Percentiles rank a stretch among this genome's conserved stretches.
phyloP scores from a whole-genome alignment of 2,329 filamentous ascomycete species.

The Neofusicoccum laricinum region DNA sequence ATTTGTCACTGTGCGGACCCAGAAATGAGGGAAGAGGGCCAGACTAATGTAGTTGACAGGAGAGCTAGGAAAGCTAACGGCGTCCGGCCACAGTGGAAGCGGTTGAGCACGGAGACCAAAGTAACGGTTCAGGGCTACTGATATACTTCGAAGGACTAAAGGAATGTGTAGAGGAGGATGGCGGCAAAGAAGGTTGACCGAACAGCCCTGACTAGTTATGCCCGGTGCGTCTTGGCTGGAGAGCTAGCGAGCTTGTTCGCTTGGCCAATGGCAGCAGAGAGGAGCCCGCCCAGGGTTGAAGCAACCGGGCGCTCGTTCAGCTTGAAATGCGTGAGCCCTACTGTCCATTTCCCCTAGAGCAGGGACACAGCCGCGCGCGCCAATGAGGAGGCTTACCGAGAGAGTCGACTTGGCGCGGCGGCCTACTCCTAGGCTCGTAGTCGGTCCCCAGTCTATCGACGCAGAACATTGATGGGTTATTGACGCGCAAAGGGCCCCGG shows the following conservation, averaged over 20 bases:
- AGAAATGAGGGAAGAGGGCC: neutral
- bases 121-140: neutral
- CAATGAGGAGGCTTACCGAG: neutral
- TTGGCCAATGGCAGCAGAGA: neutral
- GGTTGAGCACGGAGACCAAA: neutral
- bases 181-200: neutral
- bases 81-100: neutral
- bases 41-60: neutral
- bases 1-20: neutral
- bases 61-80: neutral
- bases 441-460: neutral
- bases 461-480: conserved; percentile 5
- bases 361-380: neutral
- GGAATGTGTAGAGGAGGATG: neutral
- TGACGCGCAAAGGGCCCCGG: neutral
- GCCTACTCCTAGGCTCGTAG: neutral
- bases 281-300: neutral
- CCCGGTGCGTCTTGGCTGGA: neutral
- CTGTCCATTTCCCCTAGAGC: conserved; percentile 1
- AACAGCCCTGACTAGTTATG: neutral
- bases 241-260: neutral
- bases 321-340: neutral
- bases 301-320: neutral
- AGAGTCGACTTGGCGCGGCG: neutral
- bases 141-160: neutral